Evolutionary conservation across 495 filamentous ascomycete species (phyloP).

Genomic region (Xylaria telfairii): DNA sequence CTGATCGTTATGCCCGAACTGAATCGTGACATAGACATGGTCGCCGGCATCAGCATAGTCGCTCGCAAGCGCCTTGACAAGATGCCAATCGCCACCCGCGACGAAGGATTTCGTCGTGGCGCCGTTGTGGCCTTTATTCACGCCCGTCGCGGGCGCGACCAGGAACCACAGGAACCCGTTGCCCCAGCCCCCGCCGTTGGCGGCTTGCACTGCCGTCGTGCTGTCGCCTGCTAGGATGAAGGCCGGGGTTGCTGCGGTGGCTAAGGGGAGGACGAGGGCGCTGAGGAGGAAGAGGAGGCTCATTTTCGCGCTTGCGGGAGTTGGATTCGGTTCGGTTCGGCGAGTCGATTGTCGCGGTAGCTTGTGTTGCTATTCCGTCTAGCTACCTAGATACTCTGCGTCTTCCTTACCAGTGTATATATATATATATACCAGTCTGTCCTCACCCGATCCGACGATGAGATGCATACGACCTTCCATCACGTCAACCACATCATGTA

Average conservation of each 20-base stretch:
- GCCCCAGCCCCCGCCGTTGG: constrained; percentile 55
- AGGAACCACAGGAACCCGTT: constrained; percentile 57
- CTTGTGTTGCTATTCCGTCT: neutral
- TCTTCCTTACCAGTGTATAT: neutral
- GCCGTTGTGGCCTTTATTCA: constrained; percentile 58
- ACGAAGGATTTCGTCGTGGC: constrained; percentile 58
- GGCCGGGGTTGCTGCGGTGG: constrained; percentile 32
- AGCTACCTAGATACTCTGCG: neutral
- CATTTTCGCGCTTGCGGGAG: neutral
- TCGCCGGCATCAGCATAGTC: constrained; percentile 34
- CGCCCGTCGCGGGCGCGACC: constrained; percentile 46
- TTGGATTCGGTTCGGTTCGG: too few relatives aligned
- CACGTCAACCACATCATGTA: neutral
- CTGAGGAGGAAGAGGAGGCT: neutral
- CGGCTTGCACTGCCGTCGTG: constrained; percentile 50
- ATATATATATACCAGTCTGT: neutral
- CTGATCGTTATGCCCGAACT: constrained; percentile 66
- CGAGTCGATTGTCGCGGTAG: too few relatives aligned
- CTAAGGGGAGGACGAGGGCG: neutral
- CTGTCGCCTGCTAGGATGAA: constrained; percentile 61
- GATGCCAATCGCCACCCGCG: constrained; percentile 54
- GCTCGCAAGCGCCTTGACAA: constrained; percentile 42
- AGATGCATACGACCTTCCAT: neutral
- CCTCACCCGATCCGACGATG: neutral
- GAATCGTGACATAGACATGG: constrained; percentile 55